A percentile compares a stretch with the other conserved stretches of the same genome.
phyloP scores from a whole-genome alignment of 371 early-diverging fungal genomes.

The Paraphysoderma sedebokerense region DNA sequence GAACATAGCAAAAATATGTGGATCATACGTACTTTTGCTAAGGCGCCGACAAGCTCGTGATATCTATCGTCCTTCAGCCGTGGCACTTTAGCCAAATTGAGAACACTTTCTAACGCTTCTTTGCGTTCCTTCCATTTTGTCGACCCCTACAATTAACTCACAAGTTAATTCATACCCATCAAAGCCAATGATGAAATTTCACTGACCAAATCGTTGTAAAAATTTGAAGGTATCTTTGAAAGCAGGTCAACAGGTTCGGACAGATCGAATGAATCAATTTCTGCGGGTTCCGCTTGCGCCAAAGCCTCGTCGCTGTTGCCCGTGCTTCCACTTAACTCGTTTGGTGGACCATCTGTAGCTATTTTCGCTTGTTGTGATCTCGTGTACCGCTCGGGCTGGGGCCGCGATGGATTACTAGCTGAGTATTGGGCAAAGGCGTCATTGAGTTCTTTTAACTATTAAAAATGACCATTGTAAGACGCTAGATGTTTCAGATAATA shows the following conservation, averaged over 20 bases:
- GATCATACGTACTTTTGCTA: slow-evolving; percentile 46
- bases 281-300: slow-evolving; percentile 28
- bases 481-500: too few species aligned
- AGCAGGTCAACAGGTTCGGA: slow-evolving; percentile 81
- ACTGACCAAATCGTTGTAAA: slow-evolving; percentile 44
- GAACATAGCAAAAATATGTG: neutral
- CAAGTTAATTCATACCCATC: neutral
- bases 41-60: slow-evolving; percentile 55
- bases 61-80: slow-evolving; percentile 63
- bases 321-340: neutral
- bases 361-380: neutral
- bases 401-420: slow-evolving; percentile 19
- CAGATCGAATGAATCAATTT: slow-evolving; percentile 57
- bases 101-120: slow-evolving; percentile 64
- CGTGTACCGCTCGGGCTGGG: slow-evolving; percentile 20
- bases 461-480: too few species aligned
- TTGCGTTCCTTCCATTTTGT: slow-evolving; percentile 93
- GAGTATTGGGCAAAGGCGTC: slow-evolving; percentile 63
- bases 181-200: neutral
- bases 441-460: slow-evolving; percentile 68
- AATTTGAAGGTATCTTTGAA: slow-evolving; percentile 59
- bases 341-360: slow-evolving; percentile 1
- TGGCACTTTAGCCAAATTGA: slow-evolving; percentile 47
- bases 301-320: slow-evolving; percentile 16
- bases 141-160: slow-evolving; percentile 28